These are phyloP conservation scores for Capsella bursapastoris DNA, from an alignment of 345 rosid genomes.

Conservation along the genomic window DNA sequence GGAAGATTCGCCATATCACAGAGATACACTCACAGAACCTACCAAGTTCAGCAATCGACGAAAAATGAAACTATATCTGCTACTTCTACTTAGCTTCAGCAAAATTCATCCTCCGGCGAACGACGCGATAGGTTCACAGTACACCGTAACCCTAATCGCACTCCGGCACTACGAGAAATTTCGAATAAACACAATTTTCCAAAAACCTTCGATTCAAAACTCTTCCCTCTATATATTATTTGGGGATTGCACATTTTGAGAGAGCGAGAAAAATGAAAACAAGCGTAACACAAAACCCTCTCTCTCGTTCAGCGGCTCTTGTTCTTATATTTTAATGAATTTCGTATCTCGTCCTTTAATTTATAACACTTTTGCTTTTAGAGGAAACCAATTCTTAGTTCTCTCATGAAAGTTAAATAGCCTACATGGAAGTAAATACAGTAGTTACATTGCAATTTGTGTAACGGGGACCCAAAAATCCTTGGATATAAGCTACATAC, in stretches of 20 bases:
- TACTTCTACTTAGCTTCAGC: constrained; percentile 1
- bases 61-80: not conserved
- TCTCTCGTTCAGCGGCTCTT: not conserved
- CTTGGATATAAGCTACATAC: not conserved
- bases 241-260: too few species aligned
- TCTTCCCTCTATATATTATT: not conserved
- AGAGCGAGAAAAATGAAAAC: not conserved
- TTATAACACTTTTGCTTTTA: not conserved
- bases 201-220: constrained; percentile 21
- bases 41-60: not conserved
- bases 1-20: constrained; percentile 73
- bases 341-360: not conserved
- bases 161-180: not conserved
- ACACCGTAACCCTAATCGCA: constrained; percentile 21
- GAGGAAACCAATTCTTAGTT: not conserved
- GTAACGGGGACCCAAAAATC: constrained; percentile 11
- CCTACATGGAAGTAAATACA: not conserved
- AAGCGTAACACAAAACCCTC: not conserved
- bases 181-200: not conserved
- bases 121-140: not conserved
- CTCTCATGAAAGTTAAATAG: not conserved
- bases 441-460: not conserved
- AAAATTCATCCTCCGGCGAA: not conserved
- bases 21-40: not conserved
- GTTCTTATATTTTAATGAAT: not conserved